Evolutionary conservation across 495 filamentous ascomycete species (phyloP).

Genomic region (Xylona heveae): DNA sequence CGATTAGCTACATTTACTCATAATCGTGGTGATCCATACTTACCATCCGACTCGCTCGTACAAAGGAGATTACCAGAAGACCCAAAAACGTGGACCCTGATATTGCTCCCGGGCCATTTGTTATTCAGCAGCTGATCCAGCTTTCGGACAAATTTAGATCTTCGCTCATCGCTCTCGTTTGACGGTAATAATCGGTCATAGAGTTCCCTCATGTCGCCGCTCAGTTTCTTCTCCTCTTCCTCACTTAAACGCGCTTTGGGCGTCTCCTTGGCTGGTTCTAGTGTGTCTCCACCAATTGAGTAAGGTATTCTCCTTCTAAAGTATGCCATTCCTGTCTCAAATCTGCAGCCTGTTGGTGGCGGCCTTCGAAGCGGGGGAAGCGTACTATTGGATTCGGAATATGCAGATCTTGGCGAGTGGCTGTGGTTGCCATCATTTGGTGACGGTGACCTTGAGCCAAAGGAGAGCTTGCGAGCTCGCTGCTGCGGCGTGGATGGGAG

Average conservation of each 20-base stretch:
- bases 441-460: slow-evolving; percentile 70
- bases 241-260: slow-evolving; percentile 45
- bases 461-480: slow-evolving; percentile 62
- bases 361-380: slow-evolving; percentile 41
- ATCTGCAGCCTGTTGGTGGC: slow-evolving; percentile 44
- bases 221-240: slow-evolving; percentile 58
- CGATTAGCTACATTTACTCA: slow-evolving; percentile 1
- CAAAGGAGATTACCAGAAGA: slow-evolving; percentile 91
- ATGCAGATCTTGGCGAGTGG: slow-evolving; percentile 75
- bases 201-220: slow-evolving; percentile 58
- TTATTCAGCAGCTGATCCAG: slow-evolving; percentile 68
- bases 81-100: slow-evolving; percentile 83
- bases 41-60: slow-evolving; percentile 93
- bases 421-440: slow-evolving; percentile 44
- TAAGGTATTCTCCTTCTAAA: slow-evolving; percentile 80
- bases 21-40: slow-evolving; percentile 10
- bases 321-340: slow-evolving; percentile 54
- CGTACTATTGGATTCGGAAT: slow-evolving; percentile 64
- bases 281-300: slow-evolving; percentile 50
- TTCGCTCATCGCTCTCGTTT: slow-evolving; percentile 50
- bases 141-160: slow-evolving; percentile 59
- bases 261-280: slow-evolving; percentile 43
- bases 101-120: slow-evolving; percentile 79
- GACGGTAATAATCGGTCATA: slow-evolving; percentile 75
- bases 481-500: slow-evolving; percentile 90